phyloP scores from a whole-genome alignment of 2,329 filamentous ascomycete genomes.

The Penicillium digitatum region DNA sequence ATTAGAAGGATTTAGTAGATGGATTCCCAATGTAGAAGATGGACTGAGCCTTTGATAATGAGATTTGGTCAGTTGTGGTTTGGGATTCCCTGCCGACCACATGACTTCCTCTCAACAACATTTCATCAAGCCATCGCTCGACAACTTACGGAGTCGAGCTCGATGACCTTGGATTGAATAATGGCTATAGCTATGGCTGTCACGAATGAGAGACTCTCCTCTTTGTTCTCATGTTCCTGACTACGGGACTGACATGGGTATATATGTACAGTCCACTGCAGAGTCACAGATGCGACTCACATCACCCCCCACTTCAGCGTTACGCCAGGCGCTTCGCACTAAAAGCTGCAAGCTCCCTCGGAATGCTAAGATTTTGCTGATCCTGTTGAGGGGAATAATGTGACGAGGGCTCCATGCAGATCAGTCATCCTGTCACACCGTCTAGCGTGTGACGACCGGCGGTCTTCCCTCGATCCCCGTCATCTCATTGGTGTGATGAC shows the following conservation, averaged over 20 bases:
- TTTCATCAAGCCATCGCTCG: background rate
- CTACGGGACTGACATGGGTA: background rate
- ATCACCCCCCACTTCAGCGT: slow-evolving; percentile 15
- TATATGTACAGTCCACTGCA: slow-evolving; percentile 1
- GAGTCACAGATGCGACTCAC: slow-evolving; percentile 1
- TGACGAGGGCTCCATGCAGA: slow-evolving; percentile 24
- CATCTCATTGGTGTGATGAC: slow-evolving; percentile 29
- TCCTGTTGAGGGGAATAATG: slow-evolving; percentile 8
- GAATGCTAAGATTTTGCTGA: background rate
- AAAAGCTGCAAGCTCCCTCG: slow-evolving; percentile 4
- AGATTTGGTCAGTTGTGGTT: background rate
- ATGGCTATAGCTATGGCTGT: background rate
- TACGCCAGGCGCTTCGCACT: slow-evolving; percentile 9
- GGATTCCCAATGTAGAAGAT: background rate
- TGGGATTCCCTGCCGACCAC: slow-evolving; percentile 6
- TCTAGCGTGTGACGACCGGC: slow-evolving; percentile 34
- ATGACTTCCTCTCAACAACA: slow-evolving; percentile 12
- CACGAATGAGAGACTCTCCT: background rate
- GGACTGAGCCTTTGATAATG: background rate
- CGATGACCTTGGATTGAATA: background rate
- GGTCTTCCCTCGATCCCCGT: slow-evolving; percentile 18
- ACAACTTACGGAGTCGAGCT: background rate
- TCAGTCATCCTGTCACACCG: slow-evolving; percentile 30
- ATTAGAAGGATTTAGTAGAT: background rate
- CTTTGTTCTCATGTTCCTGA: background rate